These are phyloP conservation scores for Leptographium flavum DNA, from an alignment of 2,329 filamentous ascomycete genomes.

Conservation along the genomic window DNA sequence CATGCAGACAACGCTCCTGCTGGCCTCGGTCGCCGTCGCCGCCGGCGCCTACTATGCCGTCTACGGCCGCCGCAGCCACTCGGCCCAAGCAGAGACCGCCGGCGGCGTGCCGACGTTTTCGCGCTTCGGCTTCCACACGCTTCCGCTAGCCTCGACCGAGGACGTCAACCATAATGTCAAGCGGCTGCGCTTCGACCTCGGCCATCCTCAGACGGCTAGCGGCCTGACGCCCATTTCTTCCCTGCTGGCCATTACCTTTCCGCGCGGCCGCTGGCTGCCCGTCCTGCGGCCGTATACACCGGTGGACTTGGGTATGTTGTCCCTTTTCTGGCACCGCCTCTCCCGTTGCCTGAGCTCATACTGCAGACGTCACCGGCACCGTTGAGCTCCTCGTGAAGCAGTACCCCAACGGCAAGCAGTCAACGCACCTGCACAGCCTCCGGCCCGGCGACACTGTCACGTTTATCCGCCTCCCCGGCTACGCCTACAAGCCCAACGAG, in stretches of 20 bases:
- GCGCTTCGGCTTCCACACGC: conserved; percentile 25
- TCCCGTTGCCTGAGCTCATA: not conserved
- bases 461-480: conserved; percentile 41
- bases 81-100: conserved; percentile 7
- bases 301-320: conserved; percentile 30
- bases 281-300: conserved; percentile 54
- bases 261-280: conserved; percentile 41
- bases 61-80: conserved; percentile 2
- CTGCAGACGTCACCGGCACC: conserved; percentile 37
- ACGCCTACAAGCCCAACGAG: conserved; percentile 37
- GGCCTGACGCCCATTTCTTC: conserved; percentile 39
- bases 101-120: conserved; percentile 9
- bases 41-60: conserved; percentile 10
- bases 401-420: conserved; percentile 52
- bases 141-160: conserved; percentile 36
- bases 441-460: conserved; percentile 45
- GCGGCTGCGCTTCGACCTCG: conserved; percentile 39
- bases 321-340: not conserved
- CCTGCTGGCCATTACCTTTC: conserved; percentile 45
- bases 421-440: conserved; percentile 51
- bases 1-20: conserved; percentile 4
- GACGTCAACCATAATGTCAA: conserved; percentile 45
- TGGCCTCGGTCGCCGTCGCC: conserved; percentile 8
- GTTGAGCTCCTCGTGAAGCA: conserved; percentile 54
- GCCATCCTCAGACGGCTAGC: conserved; percentile 28